Evolutionary conservation across 202 grass and related monocot genomes (phyloP), one percentile per base, ranked within the genome.

Genomic region (Bolboschoenoplectus hybrid): DNA sequence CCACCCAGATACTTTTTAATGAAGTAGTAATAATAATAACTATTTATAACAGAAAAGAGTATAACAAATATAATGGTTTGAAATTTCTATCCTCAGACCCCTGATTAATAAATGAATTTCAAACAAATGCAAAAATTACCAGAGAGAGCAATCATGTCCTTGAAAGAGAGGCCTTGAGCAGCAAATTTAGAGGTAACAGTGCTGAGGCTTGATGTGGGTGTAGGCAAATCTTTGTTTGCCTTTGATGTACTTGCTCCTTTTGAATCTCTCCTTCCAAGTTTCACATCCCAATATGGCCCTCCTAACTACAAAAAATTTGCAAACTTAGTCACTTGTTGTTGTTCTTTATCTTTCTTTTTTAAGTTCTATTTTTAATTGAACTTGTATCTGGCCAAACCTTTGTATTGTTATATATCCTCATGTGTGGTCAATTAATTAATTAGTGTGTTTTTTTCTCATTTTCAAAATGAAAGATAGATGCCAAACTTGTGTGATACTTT

Each of bases 251-350:
- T 89, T 67, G 88, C 88, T 67, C n/a, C 34, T 82, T 8, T 89
- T 39, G 88, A 65, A n/a, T 89, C 84, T 85, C 84, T 89, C 35
- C 84, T 85, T 57, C 87, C 87, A 35, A 89, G 39, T 53, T 89
- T 85, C 43, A 89, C 87, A 35, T 85, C 35, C 88, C 88, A 89
- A 47, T 60, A 49, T 46, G 88, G 84, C 44, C 88, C 88, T 57
- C 88, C 88, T 49, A 89, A 65, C 88, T 89, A 34, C 36, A 80
- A 58, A 43, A 11, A 49, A 50, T 12, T 49, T 32, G 19, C 7
- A 83, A 26, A 26, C 26, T 36, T 81, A 72, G 43, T 47, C 68
- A 72, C 47, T 72, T 10, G 9, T 43, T 68, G 10, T 41, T 68
- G 17, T 68, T 16, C 6, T 14, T 14, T 46, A 71, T 45, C 0